Conservation (phyloP, 441 rosid species). For the Manihot esculenta region DNA sequence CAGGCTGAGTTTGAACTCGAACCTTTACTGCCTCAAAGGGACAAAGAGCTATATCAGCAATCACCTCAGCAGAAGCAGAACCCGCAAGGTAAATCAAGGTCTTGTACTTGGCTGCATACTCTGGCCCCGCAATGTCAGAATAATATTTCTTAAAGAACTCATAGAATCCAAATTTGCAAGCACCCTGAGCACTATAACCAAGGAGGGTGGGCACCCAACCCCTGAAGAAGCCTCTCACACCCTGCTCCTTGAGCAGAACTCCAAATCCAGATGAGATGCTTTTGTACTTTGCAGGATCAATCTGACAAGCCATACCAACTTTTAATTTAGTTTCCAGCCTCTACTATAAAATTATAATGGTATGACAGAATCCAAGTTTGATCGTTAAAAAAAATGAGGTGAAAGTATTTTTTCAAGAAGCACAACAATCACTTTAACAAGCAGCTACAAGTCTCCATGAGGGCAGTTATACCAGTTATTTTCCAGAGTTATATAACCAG, state of each 20-base stretch:
- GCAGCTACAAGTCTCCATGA: background rate
- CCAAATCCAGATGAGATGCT: constrained; percentile 97
- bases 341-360: background rate
- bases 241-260: constrained; percentile 86
- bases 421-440: background rate
- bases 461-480: too few species aligned
- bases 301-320: constrained; percentile 45
- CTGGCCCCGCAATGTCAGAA: constrained; percentile 95
- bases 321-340: constrained; percentile 8
- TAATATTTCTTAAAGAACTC: constrained; percentile 96
- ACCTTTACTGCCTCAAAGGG: constrained; percentile 99
- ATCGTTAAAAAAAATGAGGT: background rate
- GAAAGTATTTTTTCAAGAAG: background rate
- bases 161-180: constrained; percentile 98
- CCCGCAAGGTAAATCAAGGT: constrained; percentile 99
- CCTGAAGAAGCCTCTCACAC: constrained; percentile 84
- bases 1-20: constrained; percentile 99
- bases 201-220: constrained; percentile 99
- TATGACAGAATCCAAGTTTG: background rate
- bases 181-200: constrained; percentile 99
- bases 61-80: constrained; percentile 98
- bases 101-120: constrained; percentile 79
- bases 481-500: too few species aligned
- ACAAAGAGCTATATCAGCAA: constrained; percentile 99
- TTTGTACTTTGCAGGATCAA: constrained; percentile 96